These are phyloP conservation scores for Apiospora arundinis DNA, from an alignment of 2,329 filamentous ascomycete species.

Conservation along the genomic window DNA sequence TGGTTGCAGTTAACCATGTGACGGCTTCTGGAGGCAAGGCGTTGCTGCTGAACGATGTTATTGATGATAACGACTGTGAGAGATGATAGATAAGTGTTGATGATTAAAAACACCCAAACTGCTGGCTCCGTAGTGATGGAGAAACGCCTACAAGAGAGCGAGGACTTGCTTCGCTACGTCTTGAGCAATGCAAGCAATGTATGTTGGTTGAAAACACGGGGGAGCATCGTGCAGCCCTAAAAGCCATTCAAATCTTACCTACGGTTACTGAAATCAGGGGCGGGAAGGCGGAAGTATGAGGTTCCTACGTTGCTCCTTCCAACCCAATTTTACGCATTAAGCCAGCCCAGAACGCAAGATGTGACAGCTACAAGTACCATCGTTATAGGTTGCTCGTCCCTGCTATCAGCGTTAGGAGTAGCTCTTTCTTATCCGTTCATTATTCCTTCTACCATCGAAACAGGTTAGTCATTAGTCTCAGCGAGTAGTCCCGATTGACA, in stretches of 20 bases:
- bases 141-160: neutral
- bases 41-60: neutral
- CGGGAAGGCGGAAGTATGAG: neutral
- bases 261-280: neutral
- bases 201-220: neutral
- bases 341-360: neutral
- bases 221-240: neutral
- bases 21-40: neutral
- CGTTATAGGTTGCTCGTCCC: neutral
- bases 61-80: constrained; percentile 3
- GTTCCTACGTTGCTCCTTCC: neutral
- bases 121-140: neutral
- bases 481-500: too few species aligned
- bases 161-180: neutral
- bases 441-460: neutral
- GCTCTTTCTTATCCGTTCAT: neutral
- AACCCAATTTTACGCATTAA: neutral
- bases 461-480: too few species aligned
- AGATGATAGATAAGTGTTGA: neutral
- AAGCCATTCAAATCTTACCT: neutral
- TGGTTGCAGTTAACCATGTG: neutral
- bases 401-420: neutral
- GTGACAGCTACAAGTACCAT: neutral
- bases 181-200: neutral
- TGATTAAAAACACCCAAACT: neutral